Evolutionary conservation across 1,284 basidiomycete genomes (phyloP).

Genomic region (Cutaneotrichosporon sp.): DNA sequence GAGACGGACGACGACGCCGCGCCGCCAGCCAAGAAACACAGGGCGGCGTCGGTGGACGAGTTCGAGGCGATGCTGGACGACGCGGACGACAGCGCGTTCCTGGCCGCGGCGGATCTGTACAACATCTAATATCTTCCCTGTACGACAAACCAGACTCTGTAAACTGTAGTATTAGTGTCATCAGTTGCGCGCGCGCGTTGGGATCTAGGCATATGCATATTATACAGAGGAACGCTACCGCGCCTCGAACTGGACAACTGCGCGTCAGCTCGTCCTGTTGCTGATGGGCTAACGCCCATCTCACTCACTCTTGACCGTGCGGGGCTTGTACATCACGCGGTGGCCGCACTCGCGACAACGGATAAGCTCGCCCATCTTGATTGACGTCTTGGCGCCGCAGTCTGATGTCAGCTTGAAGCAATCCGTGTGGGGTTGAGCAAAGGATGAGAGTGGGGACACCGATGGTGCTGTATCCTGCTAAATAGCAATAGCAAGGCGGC

Average conservation of each 20-base stretch:
- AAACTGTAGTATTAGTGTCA: background rate
- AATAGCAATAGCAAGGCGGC: too few relatives aligned
- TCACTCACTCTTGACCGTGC: slow-evolving; percentile 84
- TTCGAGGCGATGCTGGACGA: slow-evolving; percentile 41
- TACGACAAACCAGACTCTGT: too few relatives aligned
- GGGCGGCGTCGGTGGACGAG: slow-evolving; percentile 32
- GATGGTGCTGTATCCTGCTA: too few relatives aligned
- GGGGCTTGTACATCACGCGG: slow-evolving; percentile 98
- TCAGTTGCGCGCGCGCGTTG: background rate
- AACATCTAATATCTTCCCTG: background rate
- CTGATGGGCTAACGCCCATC: background rate
- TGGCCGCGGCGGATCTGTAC: slow-evolving; percentile 18
- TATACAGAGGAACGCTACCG: slow-evolving; percentile 9
- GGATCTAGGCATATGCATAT: slow-evolving; percentile 6
- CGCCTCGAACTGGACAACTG: slow-evolving; percentile 18
- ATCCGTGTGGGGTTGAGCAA: background rate
- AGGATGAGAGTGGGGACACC: background rate
- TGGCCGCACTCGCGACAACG: slow-evolving; percentile 96
- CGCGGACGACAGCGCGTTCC: slow-evolving; percentile 22
- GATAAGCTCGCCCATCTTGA: slow-evolving; percentile 88
- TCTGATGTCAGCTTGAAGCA: slow-evolving; percentile 53
- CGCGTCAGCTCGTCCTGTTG: background rate
- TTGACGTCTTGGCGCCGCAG: slow-evolving; percentile 88
- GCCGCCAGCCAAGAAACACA: slow-evolving; percentile 4
- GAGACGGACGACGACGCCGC: slow-evolving; percentile 25